These are phyloP conservation scores for Plasmodium blacklocki DNA, from an alignment of 169 alveolate genomes.

Conservation along the genomic window DNA sequence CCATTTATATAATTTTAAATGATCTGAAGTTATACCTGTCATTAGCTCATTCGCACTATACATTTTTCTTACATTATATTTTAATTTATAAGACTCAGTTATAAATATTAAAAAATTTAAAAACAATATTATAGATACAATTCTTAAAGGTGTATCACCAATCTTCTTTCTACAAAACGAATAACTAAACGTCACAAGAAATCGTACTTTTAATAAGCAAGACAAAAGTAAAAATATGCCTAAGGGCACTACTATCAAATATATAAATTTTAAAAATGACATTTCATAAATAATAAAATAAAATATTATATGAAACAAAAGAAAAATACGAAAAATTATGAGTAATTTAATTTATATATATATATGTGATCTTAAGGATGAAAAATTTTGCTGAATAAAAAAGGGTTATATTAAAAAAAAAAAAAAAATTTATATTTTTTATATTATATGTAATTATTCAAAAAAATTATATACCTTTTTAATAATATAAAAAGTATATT, in stretches of 20 bases:
- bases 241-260: conserved; percentile 65
- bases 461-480: too few relatives aligned
- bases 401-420: too few relatives aligned
- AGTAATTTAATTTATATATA: background rate
- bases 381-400: too few relatives aligned
- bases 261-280: conserved; percentile 49
- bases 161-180: conserved; percentile 73
- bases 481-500: too few relatives aligned
- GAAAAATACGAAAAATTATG: background rate
- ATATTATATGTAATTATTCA: too few relatives aligned
- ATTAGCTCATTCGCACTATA: conserved; percentile 42
- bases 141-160: conserved; percentile 73
- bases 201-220: conserved; percentile 65
- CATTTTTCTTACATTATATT: conserved; percentile 32
- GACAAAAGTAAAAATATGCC: conserved; percentile 70
- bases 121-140: conserved; percentile 59
- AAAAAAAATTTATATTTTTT: too few relatives aligned
- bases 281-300: conserved; percentile 3
- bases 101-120: conserved; percentile 62
- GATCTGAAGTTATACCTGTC: conserved; percentile 32
- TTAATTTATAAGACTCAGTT: conserved; percentile 63
- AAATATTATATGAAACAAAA: background rate
- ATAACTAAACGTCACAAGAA: conserved; percentile 58
- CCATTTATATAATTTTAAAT: conserved; percentile 74
- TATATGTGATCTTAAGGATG: too few relatives aligned